Percentiles rank a stretch among this genome's conserved stretches.
Conservation (phyloP, 1,284 basidiomycete genomes). For the Calocybe gambosa region DNA sequence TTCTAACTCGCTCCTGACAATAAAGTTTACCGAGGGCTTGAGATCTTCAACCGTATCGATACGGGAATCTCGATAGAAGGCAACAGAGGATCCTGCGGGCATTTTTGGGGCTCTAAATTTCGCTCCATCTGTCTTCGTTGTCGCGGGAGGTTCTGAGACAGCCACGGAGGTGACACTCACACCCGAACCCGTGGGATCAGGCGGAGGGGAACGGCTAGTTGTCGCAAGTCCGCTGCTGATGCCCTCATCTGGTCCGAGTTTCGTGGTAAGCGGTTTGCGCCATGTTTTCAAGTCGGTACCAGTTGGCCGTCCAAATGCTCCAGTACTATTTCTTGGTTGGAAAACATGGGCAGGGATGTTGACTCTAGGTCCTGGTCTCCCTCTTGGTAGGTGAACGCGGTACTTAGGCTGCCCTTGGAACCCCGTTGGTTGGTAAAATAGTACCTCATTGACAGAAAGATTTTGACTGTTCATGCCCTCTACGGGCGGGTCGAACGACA, state of each 20-base stretch:
- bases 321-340: constrained; percentile 23
- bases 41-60: constrained; percentile 40
- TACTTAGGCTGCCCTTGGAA: constrained; percentile 44
- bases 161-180: constrained; percentile 24
- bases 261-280: constrained; percentile 38
- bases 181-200: constrained; percentile 32
- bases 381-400: constrained; percentile 50
- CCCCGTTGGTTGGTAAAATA: constrained; percentile 48
- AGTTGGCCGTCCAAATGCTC: constrained; percentile 43
- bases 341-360: constrained; percentile 32
- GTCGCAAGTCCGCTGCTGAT: constrained; percentile 33
- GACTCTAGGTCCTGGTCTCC: constrained; percentile 31
- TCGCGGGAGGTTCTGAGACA: constrained; percentile 19
- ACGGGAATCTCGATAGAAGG: constrained; percentile 60
- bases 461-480: constrained; percentile 57
- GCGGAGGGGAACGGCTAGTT: constrained; percentile 57
- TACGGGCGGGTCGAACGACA: constrained; percentile 74
- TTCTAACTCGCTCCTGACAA: constrained; percentile 71
- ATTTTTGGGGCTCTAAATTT: constrained; percentile 46
- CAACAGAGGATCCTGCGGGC: constrained; percentile 63
- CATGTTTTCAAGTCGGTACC: constrained; percentile 50
- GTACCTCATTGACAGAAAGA: constrained; percentile 63
- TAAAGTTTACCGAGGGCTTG: constrained; percentile 56
- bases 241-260: constrained; percentile 16
- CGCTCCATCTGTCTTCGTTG: constrained; percentile 22